Evolutionary conservation across 176 grass and related monocot genomes (phyloP), one percentile per base, ranked within the genome.

Genomic region (Phyllostachys edulis): DNA sequence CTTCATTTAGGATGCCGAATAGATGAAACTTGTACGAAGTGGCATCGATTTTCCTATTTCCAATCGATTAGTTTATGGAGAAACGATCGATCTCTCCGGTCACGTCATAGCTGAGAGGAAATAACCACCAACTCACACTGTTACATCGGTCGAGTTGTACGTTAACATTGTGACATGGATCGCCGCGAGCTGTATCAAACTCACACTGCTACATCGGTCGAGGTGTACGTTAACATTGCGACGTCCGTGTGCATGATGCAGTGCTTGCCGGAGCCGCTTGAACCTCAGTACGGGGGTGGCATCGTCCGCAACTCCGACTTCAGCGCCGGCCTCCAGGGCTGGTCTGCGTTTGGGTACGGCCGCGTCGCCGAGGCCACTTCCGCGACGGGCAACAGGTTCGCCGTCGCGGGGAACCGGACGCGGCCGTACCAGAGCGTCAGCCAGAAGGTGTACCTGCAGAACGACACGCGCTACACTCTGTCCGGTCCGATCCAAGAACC

Each of bases 211-310:
- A 61, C 21, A 1, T 13, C 4, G 57, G 57, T 11, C n/a, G 57
- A 55, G 18, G 8, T 14, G 77, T 3, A 45, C 13, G 46, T 79
- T 57, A 49, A 29, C 26, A 27, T 18, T 18, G 13, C 51, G 68
- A 23, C 38, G 23, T 50, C 24, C 24, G 16, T 72, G 54, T 7
- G 50, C 50, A 18, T 21, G 21, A 34, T 88, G 39, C 87, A 94
- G 92, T 94, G 92, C 62, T 80, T 94, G 63, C 49, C 85, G 32
- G 84, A 94, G 37, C 90, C 92, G 16, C 52, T 27, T 1, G 81
- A 85, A 18, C 77, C 92, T 7, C 92, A 92, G 17, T 94, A 94
- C 63, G 81, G 77, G 12, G 92, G 92, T 21, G 92, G 92, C 16
- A 32, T 92, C 49, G 64, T 94, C 72, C 38, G 67, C 20, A 94